Evolutionary conservation across 1,284 basidiomycete species (phyloP).

Genomic region (Puccinia coronata): DNA sequence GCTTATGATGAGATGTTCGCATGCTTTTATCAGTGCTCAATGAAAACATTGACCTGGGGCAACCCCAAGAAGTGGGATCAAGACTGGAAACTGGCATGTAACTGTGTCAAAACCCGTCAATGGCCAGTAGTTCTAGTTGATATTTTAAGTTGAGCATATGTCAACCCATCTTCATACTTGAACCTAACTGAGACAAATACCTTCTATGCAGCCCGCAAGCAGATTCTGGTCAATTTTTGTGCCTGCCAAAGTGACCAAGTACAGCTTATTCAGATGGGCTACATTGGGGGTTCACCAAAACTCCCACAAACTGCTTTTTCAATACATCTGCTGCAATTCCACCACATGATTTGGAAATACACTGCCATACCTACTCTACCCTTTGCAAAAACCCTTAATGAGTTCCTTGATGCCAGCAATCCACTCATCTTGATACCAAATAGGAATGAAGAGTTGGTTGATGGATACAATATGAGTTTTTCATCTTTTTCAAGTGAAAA

Average conservation of each 20-base stretch:
- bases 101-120: background rate
- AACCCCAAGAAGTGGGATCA: background rate
- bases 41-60: background rate
- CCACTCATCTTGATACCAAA: background rate
- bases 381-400: conserved; percentile 19
- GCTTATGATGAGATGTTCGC: background rate
- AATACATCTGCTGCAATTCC: background rate
- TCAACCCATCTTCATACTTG: background rate
- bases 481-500: background rate
- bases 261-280: conserved; percentile 22
- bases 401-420: conserved; percentile 7
- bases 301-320: conserved; percentile 4
- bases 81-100: background rate
- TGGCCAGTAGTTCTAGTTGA: background rate
- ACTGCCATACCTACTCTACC: no score
- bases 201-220: background rate
- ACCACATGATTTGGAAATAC: conserved; percentile 24
- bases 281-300: background rate
- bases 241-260: conserved; percentile 5
- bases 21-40: background rate
- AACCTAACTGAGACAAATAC: no score
- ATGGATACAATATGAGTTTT: background rate
- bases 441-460: background rate
- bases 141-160: background rate
- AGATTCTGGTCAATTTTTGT: background rate